Evolutionary conservation across 257 asterid species (phyloP).

Genomic region (Hygrophila difformis): DNA sequence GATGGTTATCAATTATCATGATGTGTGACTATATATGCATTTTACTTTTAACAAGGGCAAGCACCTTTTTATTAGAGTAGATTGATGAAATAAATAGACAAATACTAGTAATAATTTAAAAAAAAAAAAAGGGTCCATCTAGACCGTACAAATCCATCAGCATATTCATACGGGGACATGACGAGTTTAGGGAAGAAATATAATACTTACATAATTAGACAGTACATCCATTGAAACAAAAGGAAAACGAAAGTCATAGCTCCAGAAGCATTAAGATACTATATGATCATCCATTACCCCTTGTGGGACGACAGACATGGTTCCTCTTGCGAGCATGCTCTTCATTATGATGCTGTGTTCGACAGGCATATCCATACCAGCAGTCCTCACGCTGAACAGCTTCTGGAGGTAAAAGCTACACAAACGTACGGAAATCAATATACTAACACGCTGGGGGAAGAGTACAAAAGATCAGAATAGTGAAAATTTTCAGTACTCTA

Average conservation of each 20-base stretch:
- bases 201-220: background rate
- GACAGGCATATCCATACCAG: constrained; percentile 92
- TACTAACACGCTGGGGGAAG: background rate
- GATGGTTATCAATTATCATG: too few species aligned
- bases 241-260: background rate
- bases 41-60: too few species aligned
- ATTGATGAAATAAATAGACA: too few species aligned
- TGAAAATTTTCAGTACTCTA: too few species aligned
- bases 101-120: too few species aligned
- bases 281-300: constrained; percentile 69
- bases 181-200: background rate
- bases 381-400: constrained; percentile 68
- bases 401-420: constrained; percentile 59
- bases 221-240: background rate
- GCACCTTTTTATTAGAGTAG: too few species aligned
- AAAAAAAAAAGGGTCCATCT: too few species aligned
- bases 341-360: constrained; percentile 89
- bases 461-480: too few species aligned
- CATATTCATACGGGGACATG: too few species aligned
- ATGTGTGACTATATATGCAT: too few species aligned
- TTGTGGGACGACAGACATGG: constrained; percentile 91
- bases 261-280: constrained; percentile 16
- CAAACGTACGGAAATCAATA: background rate
- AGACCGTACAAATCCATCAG: too few species aligned
- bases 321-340: constrained; percentile 90